Evolutionary conservation across 2,329 filamentous ascomycete genomes (phyloP).

Genomic region (Trichoderma sp.): DNA sequence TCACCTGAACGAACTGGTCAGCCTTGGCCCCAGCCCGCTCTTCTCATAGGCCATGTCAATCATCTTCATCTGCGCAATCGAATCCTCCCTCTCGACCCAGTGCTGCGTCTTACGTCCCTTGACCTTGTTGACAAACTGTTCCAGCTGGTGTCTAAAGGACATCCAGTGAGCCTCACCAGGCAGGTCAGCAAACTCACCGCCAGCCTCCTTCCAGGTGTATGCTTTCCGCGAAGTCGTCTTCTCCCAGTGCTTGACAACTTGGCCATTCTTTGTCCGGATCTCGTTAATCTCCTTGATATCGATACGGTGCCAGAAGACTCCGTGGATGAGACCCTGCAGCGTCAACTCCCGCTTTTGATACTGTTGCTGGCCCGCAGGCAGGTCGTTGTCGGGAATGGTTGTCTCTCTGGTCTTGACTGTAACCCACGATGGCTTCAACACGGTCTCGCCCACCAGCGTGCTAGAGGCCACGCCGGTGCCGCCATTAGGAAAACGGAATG

Average conservation of each 20-base stretch:
- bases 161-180: slow-evolving; percentile 47
- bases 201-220: slow-evolving; percentile 43
- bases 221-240: slow-evolving; percentile 40
- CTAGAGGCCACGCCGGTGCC: slow-evolving; percentile 41
- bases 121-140: slow-evolving; percentile 53
- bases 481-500: slow-evolving; percentile 47
- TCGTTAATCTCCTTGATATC: slow-evolving; percentile 41
- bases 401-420: slow-evolving; percentile 12
- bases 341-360: slow-evolving; percentile 37
- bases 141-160: slow-evolving; percentile 52
- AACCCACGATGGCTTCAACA: slow-evolving; percentile 20
- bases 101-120: slow-evolving; percentile 43
- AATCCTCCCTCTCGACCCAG: slow-evolving; percentile 50
- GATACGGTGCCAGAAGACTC: slow-evolving; percentile 41
- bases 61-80: slow-evolving; percentile 50
- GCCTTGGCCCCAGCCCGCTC: slow-evolving; percentile 33
- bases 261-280: slow-evolving; percentile 35
- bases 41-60: slow-evolving; percentile 53
- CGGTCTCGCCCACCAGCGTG: slow-evolving; percentile 34
- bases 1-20: slow-evolving; percentile 23
- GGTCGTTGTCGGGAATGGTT: not conserved
- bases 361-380: not conserved
- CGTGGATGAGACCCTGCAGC: slow-evolving; percentile 35
- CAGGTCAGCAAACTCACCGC: slow-evolving; percentile 32
- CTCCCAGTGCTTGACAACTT: slow-evolving; percentile 32